A percentile compares a stretch with the other conserved stretches of the same genome.
Evolutionary conservation across 83 land plant species (phyloP).

Genomic region (Picea abies): DNA sequence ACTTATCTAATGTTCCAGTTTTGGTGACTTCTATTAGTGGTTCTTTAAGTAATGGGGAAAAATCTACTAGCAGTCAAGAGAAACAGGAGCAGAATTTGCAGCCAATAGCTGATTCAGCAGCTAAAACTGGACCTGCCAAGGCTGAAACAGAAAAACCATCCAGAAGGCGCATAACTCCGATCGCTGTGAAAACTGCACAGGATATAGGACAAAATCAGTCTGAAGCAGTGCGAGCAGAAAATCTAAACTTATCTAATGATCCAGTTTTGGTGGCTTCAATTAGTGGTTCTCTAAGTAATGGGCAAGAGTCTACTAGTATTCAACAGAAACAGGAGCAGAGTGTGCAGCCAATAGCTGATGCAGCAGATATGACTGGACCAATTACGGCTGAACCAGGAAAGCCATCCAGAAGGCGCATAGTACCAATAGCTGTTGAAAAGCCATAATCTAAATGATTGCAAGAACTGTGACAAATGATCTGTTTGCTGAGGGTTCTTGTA

Average conservation of each 20-base stretch:
- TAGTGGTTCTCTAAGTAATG: slow-evolving; percentile 7
- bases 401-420: slow-evolving; percentile 30
- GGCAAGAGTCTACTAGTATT: background rate
- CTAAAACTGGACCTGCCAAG: background rate
- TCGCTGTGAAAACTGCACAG: slow-evolving; percentile 23
- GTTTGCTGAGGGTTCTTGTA: background rate
- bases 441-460: slow-evolving; percentile 6
- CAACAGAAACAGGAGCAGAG: background rate
- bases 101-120: background rate
- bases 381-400: background rate
- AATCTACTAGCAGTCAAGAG: background rate
- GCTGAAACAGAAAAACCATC: slow-evolving; percentile 9
- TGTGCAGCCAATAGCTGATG: background rate
- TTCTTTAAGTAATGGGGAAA: slow-evolving; percentile 1
- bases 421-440: slow-evolving; percentile 27
- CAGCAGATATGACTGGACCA: background rate
- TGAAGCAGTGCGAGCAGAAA: background rate
- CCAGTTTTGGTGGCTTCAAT: background rate
- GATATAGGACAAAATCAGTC: background rate
- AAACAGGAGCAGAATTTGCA: slow-evolving; percentile 5
- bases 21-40: slow-evolving; percentile 7
- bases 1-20: background rate
- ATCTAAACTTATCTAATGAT: background rate
- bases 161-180: slow-evolving; percentile 27
- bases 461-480: background rate